Conservation (phyloP, 768 basidiomycete species). For the Cyclocybe aegerita region DNA sequence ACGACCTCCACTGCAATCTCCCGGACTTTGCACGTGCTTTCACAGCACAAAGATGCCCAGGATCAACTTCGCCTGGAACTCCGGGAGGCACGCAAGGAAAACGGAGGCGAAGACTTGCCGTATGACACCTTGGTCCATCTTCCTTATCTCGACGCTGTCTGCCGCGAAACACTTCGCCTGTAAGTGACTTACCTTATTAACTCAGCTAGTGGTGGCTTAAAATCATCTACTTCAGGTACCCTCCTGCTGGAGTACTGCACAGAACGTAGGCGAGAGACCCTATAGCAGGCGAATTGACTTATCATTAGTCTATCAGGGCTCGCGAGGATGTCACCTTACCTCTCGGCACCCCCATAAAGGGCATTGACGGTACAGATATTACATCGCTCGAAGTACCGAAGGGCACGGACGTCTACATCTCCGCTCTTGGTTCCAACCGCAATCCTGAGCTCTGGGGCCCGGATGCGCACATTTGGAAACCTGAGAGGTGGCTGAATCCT, state of each 20-base stretch:
- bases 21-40: constrained; percentile 33
- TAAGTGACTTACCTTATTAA: constrained; percentile 12
- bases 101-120: constrained; percentile 21
- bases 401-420: constrained; percentile 35
- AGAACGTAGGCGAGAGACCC: constrained; percentile 10
- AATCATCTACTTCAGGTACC: constrained; percentile 11
- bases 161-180: constrained; percentile 40
- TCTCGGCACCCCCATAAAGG: constrained; percentile 35
- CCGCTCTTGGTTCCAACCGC: constrained; percentile 34
- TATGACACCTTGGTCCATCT: constrained; percentile 38
- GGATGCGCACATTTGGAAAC: constrained; percentile 47
- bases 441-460: constrained; percentile 43
- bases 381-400: constrained; percentile 33
- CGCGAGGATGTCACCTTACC: constrained; percentile 39
- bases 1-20: constrained; percentile 41
- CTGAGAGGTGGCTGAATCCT: constrained; percentile 45
- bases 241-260: constrained; percentile 16
- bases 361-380: constrained; percentile 36
- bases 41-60: constrained; percentile 27
- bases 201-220: neutral
- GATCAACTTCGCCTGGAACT: constrained; percentile 38
- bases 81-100: constrained; percentile 18
- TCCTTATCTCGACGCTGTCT: constrained; percentile 38
- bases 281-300: constrained; percentile 1
- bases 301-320: constrained; percentile 6